Evolutionary conservation across 176 grass and related monocot genomes (phyloP).

Genomic region (Poa pratensis): DNA sequence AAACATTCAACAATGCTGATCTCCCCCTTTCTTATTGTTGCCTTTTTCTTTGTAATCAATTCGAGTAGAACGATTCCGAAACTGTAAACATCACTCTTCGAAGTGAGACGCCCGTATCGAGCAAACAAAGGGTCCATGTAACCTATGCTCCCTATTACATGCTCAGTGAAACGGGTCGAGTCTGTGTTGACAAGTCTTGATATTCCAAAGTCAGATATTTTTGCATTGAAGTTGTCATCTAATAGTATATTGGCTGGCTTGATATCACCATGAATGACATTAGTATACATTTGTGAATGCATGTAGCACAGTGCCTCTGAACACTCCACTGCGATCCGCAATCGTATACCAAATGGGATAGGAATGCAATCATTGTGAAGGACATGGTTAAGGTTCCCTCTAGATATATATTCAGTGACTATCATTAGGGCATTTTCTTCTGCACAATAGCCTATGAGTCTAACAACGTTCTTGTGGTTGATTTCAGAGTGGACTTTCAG

Average conservation of each 20-base stretch:
- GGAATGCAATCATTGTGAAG: neutral
- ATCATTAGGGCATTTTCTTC: neutral
- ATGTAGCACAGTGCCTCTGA: slow-evolving; percentile 23
- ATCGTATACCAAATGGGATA: neutral
- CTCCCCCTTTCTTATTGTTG: neutral
- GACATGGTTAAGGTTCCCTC: slow-evolving; percentile 1
- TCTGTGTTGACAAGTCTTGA: slow-evolving; percentile 11
- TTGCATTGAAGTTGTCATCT: neutral
- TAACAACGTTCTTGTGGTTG: slow-evolving; percentile 24
- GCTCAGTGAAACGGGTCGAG: neutral
- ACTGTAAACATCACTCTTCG: slow-evolving; percentile 35
- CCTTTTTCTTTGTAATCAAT: slow-evolving; percentile 22
- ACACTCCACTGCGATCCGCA: neutral
- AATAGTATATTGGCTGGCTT: slow-evolving; percentile 33
- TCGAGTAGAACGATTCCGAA: slow-evolving; percentile 28
- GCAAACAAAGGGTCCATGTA: slow-evolving; percentile 37
- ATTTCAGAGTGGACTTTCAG: slow-evolving; percentile 19
- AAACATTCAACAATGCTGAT: neutral
- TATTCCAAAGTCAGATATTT: slow-evolving; percentile 27
- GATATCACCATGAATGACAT: slow-evolving; percentile 35
- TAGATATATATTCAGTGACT: slow-evolving; percentile 4
- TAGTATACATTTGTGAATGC: slow-evolving; percentile 27
- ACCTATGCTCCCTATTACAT: slow-evolving; percentile 3
- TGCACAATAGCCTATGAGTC: neutral
- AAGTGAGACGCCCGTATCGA: neutral